phyloP scores from a whole-genome alignment of 371 early-diverging fungal genomes.

The Mucor velutinosus region DNA sequence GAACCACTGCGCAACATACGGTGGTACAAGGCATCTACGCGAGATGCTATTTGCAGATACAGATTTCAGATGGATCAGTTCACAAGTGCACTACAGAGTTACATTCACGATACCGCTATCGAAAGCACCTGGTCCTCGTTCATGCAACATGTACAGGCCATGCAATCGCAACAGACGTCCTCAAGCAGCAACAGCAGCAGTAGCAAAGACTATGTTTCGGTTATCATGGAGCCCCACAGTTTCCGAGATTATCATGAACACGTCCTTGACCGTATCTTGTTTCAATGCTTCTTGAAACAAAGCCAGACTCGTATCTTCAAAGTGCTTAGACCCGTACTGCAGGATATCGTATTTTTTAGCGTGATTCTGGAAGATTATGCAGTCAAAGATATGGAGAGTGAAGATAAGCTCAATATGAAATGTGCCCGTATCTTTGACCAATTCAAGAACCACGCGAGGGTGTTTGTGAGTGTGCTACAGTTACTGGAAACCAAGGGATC shows the following conservation, averaged over 20 bases:
- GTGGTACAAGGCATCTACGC: neutral
- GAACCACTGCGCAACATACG: neutral
- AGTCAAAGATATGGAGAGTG: neutral
- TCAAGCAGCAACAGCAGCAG: neutral
- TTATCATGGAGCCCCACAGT: slow-evolving; percentile 41
- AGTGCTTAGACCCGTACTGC: slow-evolving; percentile 36
- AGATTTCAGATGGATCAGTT: slow-evolving; percentile 57
- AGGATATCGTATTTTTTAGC: slow-evolving; percentile 39
- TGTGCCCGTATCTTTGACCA: slow-evolving; percentile 28
- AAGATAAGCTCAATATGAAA: slow-evolving; percentile 12
- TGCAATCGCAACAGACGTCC: slow-evolving; percentile 3
- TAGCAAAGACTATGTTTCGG: slow-evolving; percentile 14
- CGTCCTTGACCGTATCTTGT: slow-evolving; percentile 53
- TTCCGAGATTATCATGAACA: slow-evolving; percentile 51
- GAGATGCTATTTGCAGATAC: slow-evolving; percentile 18
- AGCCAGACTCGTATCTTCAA: slow-evolving; percentile 45
- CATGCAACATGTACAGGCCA: slow-evolving; percentile 33
- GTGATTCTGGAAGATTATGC: slow-evolving; percentile 16
- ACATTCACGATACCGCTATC: slow-evolving; percentile 48
- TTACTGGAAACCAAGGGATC: slow-evolving; percentile 45
- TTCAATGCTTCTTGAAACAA: slow-evolving; percentile 51
- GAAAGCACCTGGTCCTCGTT: slow-evolving; percentile 46
- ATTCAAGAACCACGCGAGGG: slow-evolving; percentile 31
- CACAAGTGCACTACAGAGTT: slow-evolving; percentile 40
- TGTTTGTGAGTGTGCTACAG: slow-evolving; percentile 40